Base-by-base conservation (phyloP, 164 flowering plant species). In the Cinnamomum micranthum region DNA sequence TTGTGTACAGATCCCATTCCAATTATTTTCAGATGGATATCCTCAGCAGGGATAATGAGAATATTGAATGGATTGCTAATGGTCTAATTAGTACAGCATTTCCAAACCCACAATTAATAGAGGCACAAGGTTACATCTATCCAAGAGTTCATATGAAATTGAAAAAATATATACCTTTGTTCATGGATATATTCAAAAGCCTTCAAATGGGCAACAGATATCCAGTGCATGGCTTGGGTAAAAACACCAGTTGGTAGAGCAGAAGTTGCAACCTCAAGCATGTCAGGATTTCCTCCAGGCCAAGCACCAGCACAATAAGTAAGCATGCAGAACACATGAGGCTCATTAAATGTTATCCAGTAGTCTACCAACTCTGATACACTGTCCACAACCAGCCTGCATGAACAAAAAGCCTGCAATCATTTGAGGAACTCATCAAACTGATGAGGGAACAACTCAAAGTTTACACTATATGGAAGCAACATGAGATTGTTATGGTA, bases 281-380 rank as follows among this genome's bases (percentile, higher is more conserved):
- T 86, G 79, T 92, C 96, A 79, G 98, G 99, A 80, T 91, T 81
- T 70, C 98, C 98, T 68, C 99, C 99, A 81, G 96, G 98, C 98
- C 99, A 95, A 82, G 99, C 87, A 77, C 99, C 99, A 74, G 99
- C 98, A 81, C 93, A 92, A 55, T 95, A 95, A 17, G 98, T 95
- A 23, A 93, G 90, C 95, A 92, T 80, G 82, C 90, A 85, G 74
- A 93, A 93, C 64, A 95, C 88, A 88, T 95, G 99, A 75, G 99
- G 99, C 84, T 95, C 99, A 81, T 95, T 95, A 83, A 95, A 95
- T 2, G 91, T 91, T 64, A 93, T 83, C 99, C 99, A 95, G 82
- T 90, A 95, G 83, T 95, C 99, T 23, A 92, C 92, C 76, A 91
- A 65, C 71, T 92, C 99, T 27, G 86, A 83, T 33, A 93, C 86